Evolutionary conservation across 2,329 filamentous ascomycete species (phyloP).

Genomic region (Pseudocercospora ulei): DNA sequence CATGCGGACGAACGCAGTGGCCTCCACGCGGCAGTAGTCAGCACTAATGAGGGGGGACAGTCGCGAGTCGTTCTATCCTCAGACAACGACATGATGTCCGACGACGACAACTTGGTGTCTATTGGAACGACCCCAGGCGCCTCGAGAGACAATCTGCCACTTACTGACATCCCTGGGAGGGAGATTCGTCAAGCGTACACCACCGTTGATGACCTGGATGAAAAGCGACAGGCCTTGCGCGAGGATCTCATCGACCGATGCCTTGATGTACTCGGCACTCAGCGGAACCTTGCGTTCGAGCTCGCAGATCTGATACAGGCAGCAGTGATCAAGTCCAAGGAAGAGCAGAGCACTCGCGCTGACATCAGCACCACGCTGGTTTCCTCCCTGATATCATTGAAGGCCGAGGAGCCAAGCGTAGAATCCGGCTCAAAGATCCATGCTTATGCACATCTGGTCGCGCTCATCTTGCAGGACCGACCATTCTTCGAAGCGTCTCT

Average conservation of each 20-base stretch:
- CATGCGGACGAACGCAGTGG: constrained; percentile 1
- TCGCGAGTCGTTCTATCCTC: constrained; percentile 10
- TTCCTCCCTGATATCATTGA: constrained; percentile 64
- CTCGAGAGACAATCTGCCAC: constrained; percentile 24
- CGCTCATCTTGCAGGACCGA: constrained; percentile 72
- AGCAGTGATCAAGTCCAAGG: constrained; percentile 54
- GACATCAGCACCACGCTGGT: constrained; percentile 77
- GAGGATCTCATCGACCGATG: constrained; percentile 77
- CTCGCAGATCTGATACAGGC: constrained; percentile 75
- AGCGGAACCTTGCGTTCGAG: constrained; percentile 82
- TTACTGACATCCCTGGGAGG: constrained; percentile 18
- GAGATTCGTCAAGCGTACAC: constrained; percentile 38
- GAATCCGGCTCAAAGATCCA: constrained; percentile 63
- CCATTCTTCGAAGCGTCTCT: constrained; percentile 70
- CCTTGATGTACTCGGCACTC: constrained; percentile 77
- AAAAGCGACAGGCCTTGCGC: constrained; percentile 61
- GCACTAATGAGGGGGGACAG: constrained; percentile 9
- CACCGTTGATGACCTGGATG: constrained; percentile 70
- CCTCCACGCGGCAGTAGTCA: constrained; percentile 6
- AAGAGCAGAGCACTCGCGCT: constrained; percentile 51
- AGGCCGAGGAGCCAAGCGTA: constrained; percentile 43
- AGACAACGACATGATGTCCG: constrained; percentile 20
- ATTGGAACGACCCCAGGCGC: constrained; percentile 24
- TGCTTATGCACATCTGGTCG: constrained; percentile 84
- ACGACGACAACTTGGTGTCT: constrained; percentile 24